Evolutionary conservation across 1,139 yeast species (phyloP), one percentile per base, ranked within the genome.

Genomic region (Geotrichum phurueaensis): DNA sequence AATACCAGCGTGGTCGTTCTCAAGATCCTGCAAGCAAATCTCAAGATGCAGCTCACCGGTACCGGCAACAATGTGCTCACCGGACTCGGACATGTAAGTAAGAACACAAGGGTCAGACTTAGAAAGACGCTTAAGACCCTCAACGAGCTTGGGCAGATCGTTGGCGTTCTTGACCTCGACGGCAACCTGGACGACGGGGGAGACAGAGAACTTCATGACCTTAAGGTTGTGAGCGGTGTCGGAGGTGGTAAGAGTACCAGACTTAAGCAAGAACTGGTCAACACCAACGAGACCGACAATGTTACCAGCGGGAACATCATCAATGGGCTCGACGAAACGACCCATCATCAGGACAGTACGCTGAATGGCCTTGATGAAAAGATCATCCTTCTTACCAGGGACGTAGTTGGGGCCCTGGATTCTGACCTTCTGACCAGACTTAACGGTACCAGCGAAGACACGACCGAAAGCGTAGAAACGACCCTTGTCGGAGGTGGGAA

Each of bases 391-490:
- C 86, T 87, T 89, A 80, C 99, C 99, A 79, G 96, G 96, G 75
- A 84, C 84, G 83, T 90, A 94, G 96, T 92, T 92, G 79, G 98
- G 99, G 83, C 99, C 99, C 85, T 94, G 99, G 78, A 94, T 94
- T 85, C 99, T 89, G 77, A 94, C 96, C 89, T 94, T 94, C 86
- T 87, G 92, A 82, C 99, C 99, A 75, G 97, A 89, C 80, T 82
- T 89, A 76, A 94, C 97, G 76, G 98, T 94, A 91, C 99, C 99
- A 74, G 98, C 89, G 84, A 94, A 94, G 79, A 94, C 98, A 86
- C 99, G 95, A 81, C 99, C 99, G 84, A 94, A 94, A 78, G 99
- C 99, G 87, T 91, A 94, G 96, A 94, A 94, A 85, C 99, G 92
- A 87, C 99, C 99, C 86, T 92, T 94, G 82, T 94, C 99, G 74